Evolutionary conservation across 345 rosid genomes (phyloP).

Genomic region (Salix dunnii): DNA sequence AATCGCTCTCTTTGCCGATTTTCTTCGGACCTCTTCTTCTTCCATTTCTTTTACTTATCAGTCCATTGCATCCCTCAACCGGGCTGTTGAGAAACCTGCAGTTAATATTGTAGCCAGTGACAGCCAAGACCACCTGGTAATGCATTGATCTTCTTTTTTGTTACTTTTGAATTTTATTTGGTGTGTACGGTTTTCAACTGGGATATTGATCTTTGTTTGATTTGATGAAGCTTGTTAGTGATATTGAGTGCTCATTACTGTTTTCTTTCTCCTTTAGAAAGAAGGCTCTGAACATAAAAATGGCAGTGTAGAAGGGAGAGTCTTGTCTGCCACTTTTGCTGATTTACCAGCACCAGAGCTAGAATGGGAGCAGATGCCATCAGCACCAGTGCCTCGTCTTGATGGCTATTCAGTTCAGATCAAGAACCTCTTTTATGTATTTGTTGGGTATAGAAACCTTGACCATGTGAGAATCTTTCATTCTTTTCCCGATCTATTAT

Average conservation of each 20-base stretch:
- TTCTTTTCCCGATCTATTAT: not conserved
- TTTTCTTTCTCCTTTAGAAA: slow-evolving; percentile 22
- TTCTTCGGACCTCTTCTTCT: slow-evolving; percentile 43
- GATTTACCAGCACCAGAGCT: slow-evolving; percentile 72
- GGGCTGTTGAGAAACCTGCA: slow-evolving; percentile 38
- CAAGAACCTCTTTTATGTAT: slow-evolving; percentile 58
- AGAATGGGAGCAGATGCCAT: slow-evolving; percentile 70
- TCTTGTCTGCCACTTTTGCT: slow-evolving; percentile 60
- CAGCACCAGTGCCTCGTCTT: slow-evolving; percentile 88
- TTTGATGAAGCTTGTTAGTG: not conserved
- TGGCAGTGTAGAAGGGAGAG: slow-evolving; percentile 16
- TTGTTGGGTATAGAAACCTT: slow-evolving; percentile 62
- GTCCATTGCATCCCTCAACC: slow-evolving; percentile 32
- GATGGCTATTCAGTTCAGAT: slow-evolving; percentile 77
- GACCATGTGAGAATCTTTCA: slow-evolving; percentile 46
- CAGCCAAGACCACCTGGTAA: slow-evolving; percentile 26
- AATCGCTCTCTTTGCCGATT: slow-evolving; percentile 37
- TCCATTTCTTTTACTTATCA: slow-evolving; percentile 27
- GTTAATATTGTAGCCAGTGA: slow-evolving; percentile 22
- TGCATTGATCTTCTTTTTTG: not conserved
- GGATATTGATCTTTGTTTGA: not conserved
- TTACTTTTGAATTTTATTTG: not conserved
- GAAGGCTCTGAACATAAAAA: slow-evolving; percentile 16
- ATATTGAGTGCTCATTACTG: not conserved
- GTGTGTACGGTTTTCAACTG: no score